These are phyloP conservation scores for Sphagnum magellanicum DNA, from an alignment of 228 moss, liverwort and hornwort genomes.

Conservation along the genomic window DNA sequence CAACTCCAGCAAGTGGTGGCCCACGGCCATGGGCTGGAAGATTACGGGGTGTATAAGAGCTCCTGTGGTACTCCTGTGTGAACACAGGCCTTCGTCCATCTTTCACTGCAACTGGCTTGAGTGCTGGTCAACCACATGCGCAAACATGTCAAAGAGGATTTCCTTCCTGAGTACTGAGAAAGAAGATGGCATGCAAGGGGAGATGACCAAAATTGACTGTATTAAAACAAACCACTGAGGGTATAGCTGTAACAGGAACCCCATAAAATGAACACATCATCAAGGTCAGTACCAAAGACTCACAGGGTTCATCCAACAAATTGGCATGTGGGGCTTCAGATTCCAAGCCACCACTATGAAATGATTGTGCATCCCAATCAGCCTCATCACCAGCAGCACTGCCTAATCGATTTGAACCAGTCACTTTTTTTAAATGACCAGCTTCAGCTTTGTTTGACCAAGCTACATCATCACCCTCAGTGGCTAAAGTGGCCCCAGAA, in stretches of 20 bases:
- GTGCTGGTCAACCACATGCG: slow-evolving; percentile 1
- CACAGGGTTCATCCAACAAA: slow-evolving; percentile 24
- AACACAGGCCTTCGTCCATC: slow-evolving; percentile 48
- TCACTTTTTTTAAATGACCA: slow-evolving; percentile 31
- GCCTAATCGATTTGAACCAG: slow-evolving; percentile 26
- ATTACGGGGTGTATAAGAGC: slow-evolving; percentile 38
- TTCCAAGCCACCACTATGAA: not conserved
- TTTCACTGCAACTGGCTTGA: slow-evolving; percentile 31
- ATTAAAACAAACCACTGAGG: not conserved
- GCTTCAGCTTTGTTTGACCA: slow-evolving; percentile 23
- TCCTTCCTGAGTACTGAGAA: not conserved
- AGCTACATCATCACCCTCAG: slow-evolving; percentile 25
- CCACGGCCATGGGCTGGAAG: slow-evolving; percentile 51
- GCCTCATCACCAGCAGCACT: slow-evolving; percentile 23
- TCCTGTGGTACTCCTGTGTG: slow-evolving; percentile 44
- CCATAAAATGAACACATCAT: not conserved
- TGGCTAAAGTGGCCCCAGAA: slow-evolving; percentile 31
- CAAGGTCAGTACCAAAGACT: not conserved
- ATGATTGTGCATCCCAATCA: slow-evolving; percentile 13
- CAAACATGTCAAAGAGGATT: not conserved
- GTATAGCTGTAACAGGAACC: not conserved
- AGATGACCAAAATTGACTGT: not conserved
- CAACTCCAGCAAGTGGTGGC: slow-evolving; percentile 40
- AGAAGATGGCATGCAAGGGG: not conserved
- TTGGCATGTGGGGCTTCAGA: slow-evolving; percentile 7